A percentile compares a stretch with the other conserved stretches of the same genome.
phyloP scores from a whole-genome alignment of 1,284 basidiomycete species.

The Ganoderma lucidum region DNA sequence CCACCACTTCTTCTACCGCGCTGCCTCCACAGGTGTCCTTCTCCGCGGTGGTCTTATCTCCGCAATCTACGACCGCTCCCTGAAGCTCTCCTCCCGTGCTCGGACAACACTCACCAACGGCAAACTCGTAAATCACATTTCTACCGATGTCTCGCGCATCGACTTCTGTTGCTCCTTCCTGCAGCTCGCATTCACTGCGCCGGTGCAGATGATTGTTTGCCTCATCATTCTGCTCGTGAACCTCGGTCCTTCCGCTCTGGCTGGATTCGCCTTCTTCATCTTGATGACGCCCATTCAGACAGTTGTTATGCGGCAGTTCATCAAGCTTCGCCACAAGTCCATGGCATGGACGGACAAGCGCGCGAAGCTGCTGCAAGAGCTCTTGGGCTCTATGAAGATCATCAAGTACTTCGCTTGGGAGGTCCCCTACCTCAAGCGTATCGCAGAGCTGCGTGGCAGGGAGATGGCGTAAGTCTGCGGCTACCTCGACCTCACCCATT shows the following conservation, averaged over 20 bases:
- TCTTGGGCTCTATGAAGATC: constrained; percentile 87
- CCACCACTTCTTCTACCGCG: constrained; percentile 86
- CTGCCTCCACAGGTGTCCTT: constrained; percentile 80
- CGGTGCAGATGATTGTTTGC: constrained; percentile 77
- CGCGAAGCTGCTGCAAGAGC: constrained; percentile 83
- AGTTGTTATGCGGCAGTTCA: constrained; percentile 78
- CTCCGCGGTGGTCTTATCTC: constrained; percentile 89
- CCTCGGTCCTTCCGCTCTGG: constrained; percentile 83
- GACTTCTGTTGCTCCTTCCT: constrained; percentile 91
- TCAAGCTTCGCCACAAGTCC: constrained; percentile 74
- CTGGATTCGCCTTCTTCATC: constrained; percentile 85
- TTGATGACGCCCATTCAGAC: constrained; percentile 73
- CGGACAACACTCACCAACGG: constrained; percentile 88
- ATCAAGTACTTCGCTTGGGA: constrained; percentile 94
- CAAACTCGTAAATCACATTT: constrained; percentile 92
- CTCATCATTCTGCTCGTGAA: constrained; percentile 74
- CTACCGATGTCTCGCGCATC: constrained; percentile 90
- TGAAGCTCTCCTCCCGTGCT: constrained; percentile 82
- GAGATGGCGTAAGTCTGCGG: constrained; percentile 68
- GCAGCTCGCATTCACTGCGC: constrained; percentile 81
- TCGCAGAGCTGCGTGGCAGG: constrained; percentile 73
- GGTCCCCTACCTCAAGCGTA: constrained; percentile 73
- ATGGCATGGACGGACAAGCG: constrained; percentile 95
- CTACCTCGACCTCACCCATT: neutral
- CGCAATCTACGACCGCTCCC: constrained; percentile 84